These are phyloP conservation scores for Tolypocladium album DNA, from an alignment of 2,329 filamentous ascomycete species.

Conservation along the genomic window DNA sequence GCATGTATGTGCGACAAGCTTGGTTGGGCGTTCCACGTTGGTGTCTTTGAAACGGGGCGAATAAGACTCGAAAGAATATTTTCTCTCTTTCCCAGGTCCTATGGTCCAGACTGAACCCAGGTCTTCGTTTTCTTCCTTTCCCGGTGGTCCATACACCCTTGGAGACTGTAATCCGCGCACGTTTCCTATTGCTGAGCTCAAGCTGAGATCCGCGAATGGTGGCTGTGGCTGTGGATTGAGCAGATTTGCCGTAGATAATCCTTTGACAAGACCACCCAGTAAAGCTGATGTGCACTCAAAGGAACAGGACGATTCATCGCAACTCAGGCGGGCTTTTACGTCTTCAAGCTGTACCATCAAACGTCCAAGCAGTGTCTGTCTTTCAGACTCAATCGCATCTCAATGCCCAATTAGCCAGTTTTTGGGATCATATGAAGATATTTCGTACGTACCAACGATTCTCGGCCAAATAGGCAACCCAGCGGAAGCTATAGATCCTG, in stretches of 20 bases:
- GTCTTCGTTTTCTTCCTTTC: not conserved
- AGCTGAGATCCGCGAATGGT: not conserved
- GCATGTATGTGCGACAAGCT: not conserved
- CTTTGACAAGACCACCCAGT: not conserved
- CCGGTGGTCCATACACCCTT: not conserved
- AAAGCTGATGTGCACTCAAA: not conserved
- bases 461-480: not conserved
- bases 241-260: not conserved
- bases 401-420: not conserved
- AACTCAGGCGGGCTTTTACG: not conserved
- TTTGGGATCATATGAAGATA: too few relatives aligned
- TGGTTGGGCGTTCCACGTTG: not conserved
- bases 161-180: not conserved
- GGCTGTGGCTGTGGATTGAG: not conserved
- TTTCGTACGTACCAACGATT: not conserved
- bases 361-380: not conserved
- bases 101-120: not conserved
- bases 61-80: accelerated
- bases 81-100: too few relatives aligned
- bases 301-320: not conserved
- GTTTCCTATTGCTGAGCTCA: not conserved
- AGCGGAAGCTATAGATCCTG: not conserved
- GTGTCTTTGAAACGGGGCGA: not conserved
- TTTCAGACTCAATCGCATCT: not conserved
- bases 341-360: not conserved